Base-by-base conservation (phyloP, 2,329 filamentous ascomycete species). In the Diaporthe australafricana region DNA sequence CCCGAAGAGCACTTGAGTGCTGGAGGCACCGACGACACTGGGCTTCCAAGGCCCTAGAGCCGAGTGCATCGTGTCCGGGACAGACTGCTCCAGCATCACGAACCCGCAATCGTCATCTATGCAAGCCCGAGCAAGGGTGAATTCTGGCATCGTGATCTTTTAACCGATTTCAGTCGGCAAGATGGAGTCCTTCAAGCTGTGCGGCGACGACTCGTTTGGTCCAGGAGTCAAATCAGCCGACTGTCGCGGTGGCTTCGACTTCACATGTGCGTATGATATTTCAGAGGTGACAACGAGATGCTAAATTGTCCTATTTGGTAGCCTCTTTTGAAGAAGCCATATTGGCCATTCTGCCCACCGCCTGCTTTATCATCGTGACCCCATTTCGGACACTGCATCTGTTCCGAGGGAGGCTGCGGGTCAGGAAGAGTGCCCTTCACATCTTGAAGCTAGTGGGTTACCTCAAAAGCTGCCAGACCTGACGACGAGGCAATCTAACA, bases 231-330 rank as follows among this genome's bases (percentile, higher is more conserved):
- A 65, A 35, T 65, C 67, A 11, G 56, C 32, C 27, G 35, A 68
- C 45, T 74, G 72, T 42, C 72, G 72, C 30, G 70, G 70, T 16
- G 72, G 72, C 16, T 74, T 73, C 35, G 72, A 74, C 35, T 74
- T 74, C 62, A 74, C 72, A 30, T 53, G 72, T 68, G 8, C 12
- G 35, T 22, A 47, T 25, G 25, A 20, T 14, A 6, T 45, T 16
- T 12, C n/a, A 2, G 12, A 1, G 11, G 12, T 32, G 22, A 42
- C 7, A 42, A 20, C 8, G 16, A 5, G 5, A 50, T 3, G 20
- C 30, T 69, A 9, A 69, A 42, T 6, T n/a, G n/a, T n/a, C 2
- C 5, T 57, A 8, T 27, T 48, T 22, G 42, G 14, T 30, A 74
- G 72, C 70, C 5, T 56, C 68, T 11, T 74, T 74, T n/a, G 70